Evolutionary conservation across 2,329 filamentous ascomycete genomes (phyloP), one percentile per base, ranked within the genome.

Genomic region (Raffaelea arxii): DNA sequence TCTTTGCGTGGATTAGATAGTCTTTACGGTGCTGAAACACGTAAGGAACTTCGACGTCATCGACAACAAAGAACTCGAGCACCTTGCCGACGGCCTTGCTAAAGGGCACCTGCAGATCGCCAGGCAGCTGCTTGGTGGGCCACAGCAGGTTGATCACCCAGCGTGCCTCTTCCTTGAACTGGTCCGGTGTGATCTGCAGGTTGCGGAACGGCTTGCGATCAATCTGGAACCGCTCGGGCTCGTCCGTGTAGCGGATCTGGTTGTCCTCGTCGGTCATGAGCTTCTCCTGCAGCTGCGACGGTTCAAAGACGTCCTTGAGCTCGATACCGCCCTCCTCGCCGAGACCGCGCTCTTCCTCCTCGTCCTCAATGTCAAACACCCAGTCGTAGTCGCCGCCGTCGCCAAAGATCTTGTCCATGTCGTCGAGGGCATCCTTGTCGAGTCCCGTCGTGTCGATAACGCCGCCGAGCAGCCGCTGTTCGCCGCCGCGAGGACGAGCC

Each of bases 11-110:
- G 47, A 98, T 94, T 38, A 98, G 76, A 60, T 97, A 98, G 62
- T 98, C 92, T 65, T 96, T 95, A 51, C 92, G 87, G 60, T 98
- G 92, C 63, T 96, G 91, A 64, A 96, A 96, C 55, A 98, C 92
- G 63, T 95, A 98, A 0, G 92, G 91, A 2, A 96, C 89, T 64
- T 98, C 92, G 56, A 91, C 88, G 55, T 94, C 87, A 53, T 97
- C 90, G 4, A 91, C 80, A 43, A 95, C 87, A 65, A 98, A 88
- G 61, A 97, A 96, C 58, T 96, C 87, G 35, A 98, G 75, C 11
- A 97, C 90, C 63, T 95, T 94, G 55, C 82, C 82, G 46, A 98
- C 83, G 5, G 91, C 86, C 56, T 86, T 86, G 58, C 86, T 82
- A 64, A 98, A 97, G 0, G 89, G 87, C 27, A 78, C 77, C 45